Evolutionary conservation across 495 filamentous ascomycete species (phyloP).

Genomic region (Aspergillus coremiiformis): DNA sequence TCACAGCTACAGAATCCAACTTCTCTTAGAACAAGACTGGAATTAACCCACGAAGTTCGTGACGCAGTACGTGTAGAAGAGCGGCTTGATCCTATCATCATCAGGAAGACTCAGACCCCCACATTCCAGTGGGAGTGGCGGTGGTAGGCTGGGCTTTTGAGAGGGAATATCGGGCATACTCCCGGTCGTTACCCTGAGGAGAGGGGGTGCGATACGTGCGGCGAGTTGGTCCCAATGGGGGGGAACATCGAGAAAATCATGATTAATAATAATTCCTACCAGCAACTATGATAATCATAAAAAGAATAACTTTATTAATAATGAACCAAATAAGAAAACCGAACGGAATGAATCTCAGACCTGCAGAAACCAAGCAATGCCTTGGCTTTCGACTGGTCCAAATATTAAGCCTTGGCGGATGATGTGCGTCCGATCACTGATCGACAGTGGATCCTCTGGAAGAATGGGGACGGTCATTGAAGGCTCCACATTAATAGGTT

Average conservation of each 20-base stretch:
- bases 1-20: background rate
- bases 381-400: constrained; percentile 4
- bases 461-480: background rate
- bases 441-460: background rate
- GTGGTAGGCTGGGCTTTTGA: background rate
- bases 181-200: background rate
- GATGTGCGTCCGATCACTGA: constrained; percentile 23
- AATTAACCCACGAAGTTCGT: background rate
- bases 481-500: background rate
- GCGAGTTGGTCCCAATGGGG: background rate
- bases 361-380: constrained; percentile 4
- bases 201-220: background rate
- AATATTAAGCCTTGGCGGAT: constrained; percentile 12
- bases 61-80: background rate
- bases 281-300: background rate
- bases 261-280: too few species aligned
- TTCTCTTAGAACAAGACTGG: background rate
- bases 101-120: background rate
- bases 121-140: background rate
- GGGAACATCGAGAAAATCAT: background rate
- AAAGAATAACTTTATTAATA: background rate
- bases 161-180: background rate
- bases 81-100: background rate
- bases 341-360: background rate
- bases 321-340: background rate